phyloP scores from a whole-genome alignment of 2,329 filamentous ascomycete genomes.

The Pseudofabraea citricarpa region DNA sequence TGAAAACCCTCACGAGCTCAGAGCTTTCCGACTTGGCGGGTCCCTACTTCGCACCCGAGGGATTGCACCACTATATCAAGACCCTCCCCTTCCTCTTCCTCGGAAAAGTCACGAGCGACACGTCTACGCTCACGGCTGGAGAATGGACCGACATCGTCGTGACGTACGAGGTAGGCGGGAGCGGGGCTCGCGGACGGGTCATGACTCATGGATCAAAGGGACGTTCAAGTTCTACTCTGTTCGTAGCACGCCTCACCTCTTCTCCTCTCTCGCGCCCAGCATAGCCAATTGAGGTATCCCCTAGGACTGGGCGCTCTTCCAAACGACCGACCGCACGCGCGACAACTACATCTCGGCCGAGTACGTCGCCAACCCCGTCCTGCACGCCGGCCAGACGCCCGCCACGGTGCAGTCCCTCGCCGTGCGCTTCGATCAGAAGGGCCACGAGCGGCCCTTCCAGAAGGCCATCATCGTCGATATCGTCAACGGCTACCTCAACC shows the following conservation, averaged over 20 bases:
- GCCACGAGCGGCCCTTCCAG: slow-evolving; percentile 32
- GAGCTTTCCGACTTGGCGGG: slow-evolving; percentile 13
- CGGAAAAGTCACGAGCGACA: slow-evolving; percentile 22
- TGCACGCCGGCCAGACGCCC: slow-evolving; percentile 25
- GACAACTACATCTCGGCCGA: slow-evolving; percentile 31
- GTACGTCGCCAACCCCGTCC: slow-evolving; percentile 21
- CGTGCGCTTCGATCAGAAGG: slow-evolving; percentile 34
- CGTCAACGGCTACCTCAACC: slow-evolving; percentile 32
- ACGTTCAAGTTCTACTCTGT: slow-evolving; percentile 34
- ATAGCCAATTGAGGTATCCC: too few relatives aligned
- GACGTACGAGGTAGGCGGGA: slow-evolving; percentile 27
- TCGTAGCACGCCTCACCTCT: too few relatives aligned
- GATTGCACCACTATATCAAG: slow-evolving; percentile 25
- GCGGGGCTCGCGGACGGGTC: slow-evolving; percentile 28
- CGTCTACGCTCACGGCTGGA: slow-evolving; percentile 19
- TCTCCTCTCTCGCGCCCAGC: too few relatives aligned
- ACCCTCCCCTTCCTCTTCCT: slow-evolving; percentile 28
- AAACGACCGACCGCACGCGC: slow-evolving; percentile 25
- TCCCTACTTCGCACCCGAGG: slow-evolving; percentile 23
- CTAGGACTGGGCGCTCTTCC: slow-evolving; percentile 30
- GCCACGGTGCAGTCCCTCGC: slow-evolving; percentile 29
- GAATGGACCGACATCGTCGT: slow-evolving; percentile 27
- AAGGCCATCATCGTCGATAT: slow-evolving; percentile 33
- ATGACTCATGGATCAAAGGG: slow-evolving; percentile 33
- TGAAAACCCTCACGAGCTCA: slow-evolving; percentile 6